These are phyloP conservation scores for Sarcodon aspratus DNA, from an alignment of 768 basidiomycete genomes.

Conservation along the genomic window DNA sequence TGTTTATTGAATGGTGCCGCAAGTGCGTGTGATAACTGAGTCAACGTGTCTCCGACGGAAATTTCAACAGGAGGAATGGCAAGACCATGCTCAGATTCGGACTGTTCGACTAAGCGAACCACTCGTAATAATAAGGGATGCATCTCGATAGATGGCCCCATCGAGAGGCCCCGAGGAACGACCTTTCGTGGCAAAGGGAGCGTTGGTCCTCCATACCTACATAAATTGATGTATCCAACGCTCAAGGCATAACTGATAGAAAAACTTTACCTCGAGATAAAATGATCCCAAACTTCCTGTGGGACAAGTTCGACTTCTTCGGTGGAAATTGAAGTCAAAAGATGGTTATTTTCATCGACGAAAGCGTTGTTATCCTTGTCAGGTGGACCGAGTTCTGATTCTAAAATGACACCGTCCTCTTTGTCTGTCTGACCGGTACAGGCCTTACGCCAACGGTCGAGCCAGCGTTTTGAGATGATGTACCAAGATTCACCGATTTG, in stretches of 20 bases:
- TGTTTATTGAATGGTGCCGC: not conserved
- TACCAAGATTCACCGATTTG: conserved; percentile 65
- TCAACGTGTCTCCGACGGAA: conserved; percentile 40
- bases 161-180: conserved; percentile 42
- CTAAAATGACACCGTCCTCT: conserved; percentile 41
- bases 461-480: conserved; percentile 63
- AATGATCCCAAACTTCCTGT: conserved; percentile 53
- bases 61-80: conserved; percentile 27
- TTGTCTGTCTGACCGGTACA: conserved; percentile 62
- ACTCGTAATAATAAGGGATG: conserved; percentile 56
- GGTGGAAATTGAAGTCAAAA: conserved; percentile 11
- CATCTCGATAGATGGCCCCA: conserved; percentile 53
- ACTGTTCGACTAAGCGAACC: conserved; percentile 25
- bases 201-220: conserved; percentile 61
- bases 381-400: conserved; percentile 60
- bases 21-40: conserved; percentile 18
- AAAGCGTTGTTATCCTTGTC: conserved; percentile 43
- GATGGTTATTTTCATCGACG: conserved; percentile 38
- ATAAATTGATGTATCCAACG: conserved; percentile 1
- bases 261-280: conserved; percentile 54
- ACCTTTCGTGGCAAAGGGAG: conserved; percentile 56
- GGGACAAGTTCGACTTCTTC: conserved; percentile 68
- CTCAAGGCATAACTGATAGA: not conserved
- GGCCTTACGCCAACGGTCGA: conserved; percentile 62
- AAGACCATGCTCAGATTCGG: conserved; percentile 15